Base-by-base conservation (phyloP, 441 rosid genomes). In the Breynia disticha region DNA sequence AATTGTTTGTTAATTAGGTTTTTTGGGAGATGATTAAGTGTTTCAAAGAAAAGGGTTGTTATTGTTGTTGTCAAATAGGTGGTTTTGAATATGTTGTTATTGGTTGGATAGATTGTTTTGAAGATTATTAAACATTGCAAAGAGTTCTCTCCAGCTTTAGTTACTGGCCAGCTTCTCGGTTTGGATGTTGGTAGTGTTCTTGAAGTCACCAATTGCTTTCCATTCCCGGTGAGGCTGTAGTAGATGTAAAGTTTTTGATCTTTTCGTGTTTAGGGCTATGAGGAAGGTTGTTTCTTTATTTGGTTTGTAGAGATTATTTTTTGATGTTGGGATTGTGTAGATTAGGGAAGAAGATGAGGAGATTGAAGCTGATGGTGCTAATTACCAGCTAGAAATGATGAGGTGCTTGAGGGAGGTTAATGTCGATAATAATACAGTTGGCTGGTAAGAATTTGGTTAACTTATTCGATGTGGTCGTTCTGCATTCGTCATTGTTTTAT, bases 351-450 rank as follows among this genome's bases (percentile, higher is more conserved):
- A 87, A 56, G 95, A 90, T 59, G 98, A 85, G 67, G 98, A 90
- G 75, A 78, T 85, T 72, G 98, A 90, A 72, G 96, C 90, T 7
- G 98, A 91, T 62, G 98, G 98, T 56, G 96, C 96, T 14, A 87
- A 90, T 67, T 90, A 90, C 66, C 98, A 90, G 79, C 98, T 90
- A 71, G 98, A 90, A 47, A 87, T 90, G 98, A 87, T 91, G 98
- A 79, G 95, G 67, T 91, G 98, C 64, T 64, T 91, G 62, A 79
- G 96, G 63, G 98, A 91, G 80, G 98, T 91, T 60, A 91, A 91
- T 66, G 98, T 91, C 20, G 98, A 91, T 68, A 91, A 91, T 67
- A 91, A 91, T 73, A 91, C 98, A 2, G 96, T 91, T 50, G 96
- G 96, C 46, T 91, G 98, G 98, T 87, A 67, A 59, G 73, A 50